phyloP scores from a whole-genome alignment of 2,329 filamentous ascomycete genomes.

The Coniochaeta pulveracea region DNA sequence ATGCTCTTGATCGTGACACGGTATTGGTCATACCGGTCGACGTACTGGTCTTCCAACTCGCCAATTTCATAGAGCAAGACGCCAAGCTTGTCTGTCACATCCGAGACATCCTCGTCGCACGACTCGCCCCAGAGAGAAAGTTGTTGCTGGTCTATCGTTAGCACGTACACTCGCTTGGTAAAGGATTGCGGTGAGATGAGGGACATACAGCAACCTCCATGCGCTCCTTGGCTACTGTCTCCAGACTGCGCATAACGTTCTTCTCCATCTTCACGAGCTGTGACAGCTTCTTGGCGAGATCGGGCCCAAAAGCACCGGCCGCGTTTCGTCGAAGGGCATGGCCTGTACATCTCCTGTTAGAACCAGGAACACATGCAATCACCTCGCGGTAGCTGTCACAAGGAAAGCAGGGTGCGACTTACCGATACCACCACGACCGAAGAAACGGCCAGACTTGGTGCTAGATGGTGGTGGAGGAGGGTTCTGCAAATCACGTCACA shows the following conservation, averaged over 20 bases:
- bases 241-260: conserved; percentile 98
- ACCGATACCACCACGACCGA: conserved; percentile 80
- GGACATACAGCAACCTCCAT: conserved; percentile 92
- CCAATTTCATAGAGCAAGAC: conserved; percentile 97
- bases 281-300: conserved; percentile 94
- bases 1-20: conserved; percentile 99
- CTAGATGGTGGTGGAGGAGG: conserved; percentile 84
- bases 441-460: conserved; percentile 84
- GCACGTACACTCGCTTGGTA: neutral
- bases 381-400: neutral
- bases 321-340: conserved; percentile 63
- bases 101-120: conserved; percentile 94
- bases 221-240: conserved; percentile 85
- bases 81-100: conserved; percentile 97
- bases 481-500: conserved; percentile 62
- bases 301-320: conserved; percentile 67
- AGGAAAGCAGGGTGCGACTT: conserved; percentile 26
- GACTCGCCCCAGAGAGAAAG: conserved; percentile 94
- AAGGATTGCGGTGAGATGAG: neutral
- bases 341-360: conserved; percentile 23
- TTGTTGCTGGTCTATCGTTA: conserved; percentile 62
- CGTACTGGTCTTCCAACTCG: conserved; percentile 95
- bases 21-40: conserved; percentile 98
- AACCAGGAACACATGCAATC: neutral
- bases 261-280: conserved; percentile 99